These are phyloP conservation scores for Barnettozyma sucrosica DNA, from an alignment of 805 yeast genomes.

Conservation along the genomic window DNA sequence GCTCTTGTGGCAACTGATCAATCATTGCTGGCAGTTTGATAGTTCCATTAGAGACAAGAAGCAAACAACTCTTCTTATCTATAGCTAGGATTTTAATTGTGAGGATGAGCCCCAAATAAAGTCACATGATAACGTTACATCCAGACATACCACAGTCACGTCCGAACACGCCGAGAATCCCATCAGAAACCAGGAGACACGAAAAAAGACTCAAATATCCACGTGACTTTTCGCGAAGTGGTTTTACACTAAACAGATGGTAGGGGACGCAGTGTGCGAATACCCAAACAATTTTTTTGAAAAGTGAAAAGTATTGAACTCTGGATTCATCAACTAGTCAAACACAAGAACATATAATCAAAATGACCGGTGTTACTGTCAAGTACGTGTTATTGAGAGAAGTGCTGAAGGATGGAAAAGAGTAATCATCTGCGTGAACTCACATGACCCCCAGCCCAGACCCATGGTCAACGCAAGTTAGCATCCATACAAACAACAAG, in stretches of 20 bases:
- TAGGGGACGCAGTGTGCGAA: conserved; percentile 12
- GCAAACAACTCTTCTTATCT: neutral
- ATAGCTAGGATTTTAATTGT: neutral
- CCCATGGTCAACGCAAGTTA: neutral
- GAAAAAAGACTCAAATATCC: neutral
- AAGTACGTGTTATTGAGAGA: conserved; percentile 56
- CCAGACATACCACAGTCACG: neutral
- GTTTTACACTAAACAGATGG: neutral
- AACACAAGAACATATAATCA: conserved; percentile 25
- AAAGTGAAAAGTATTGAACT: conserved; percentile 12
- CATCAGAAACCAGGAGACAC: neutral
- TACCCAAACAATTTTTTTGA: conserved; percentile 12
- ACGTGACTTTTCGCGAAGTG: conserved; percentile 7
- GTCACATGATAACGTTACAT: neutral
- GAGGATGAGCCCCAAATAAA: neutral
- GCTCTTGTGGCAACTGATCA: conserved; percentile 13
- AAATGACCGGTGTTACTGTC: conserved; percentile 97
- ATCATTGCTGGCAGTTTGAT: neutral
- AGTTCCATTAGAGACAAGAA: too few species aligned
- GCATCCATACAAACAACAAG: neutral
- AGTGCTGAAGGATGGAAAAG: neutral
- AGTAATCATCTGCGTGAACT: neutral
- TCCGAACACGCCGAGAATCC: neutral
- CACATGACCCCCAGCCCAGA: neutral
- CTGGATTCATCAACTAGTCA: neutral